Percentiles rank a stretch among this genome's conserved stretches.
Conservation (phyloP, 495 filamentous ascomycete species). For the Sporormia fimetaria region DNA sequence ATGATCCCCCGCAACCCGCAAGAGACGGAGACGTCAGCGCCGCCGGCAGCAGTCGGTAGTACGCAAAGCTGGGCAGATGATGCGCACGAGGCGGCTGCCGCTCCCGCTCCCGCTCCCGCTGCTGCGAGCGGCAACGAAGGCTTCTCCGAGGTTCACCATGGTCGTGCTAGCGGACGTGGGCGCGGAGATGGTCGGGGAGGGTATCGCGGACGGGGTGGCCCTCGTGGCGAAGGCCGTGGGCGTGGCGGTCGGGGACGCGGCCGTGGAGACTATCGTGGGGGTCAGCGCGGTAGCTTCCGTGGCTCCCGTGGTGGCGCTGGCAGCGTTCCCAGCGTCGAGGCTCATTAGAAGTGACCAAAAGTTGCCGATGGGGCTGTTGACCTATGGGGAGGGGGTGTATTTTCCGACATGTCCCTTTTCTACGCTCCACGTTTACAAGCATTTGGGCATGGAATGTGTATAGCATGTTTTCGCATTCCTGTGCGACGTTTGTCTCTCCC, state of each 20-base stretch:
- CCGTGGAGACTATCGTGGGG: constrained; percentile 22
- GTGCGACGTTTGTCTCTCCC: no score
- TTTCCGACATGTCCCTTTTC: no score
- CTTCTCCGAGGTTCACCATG: constrained; percentile 57
- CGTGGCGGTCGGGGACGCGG: constrained; percentile 23
- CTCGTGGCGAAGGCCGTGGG: constrained; percentile 17
- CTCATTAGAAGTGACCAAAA: constrained; percentile 1
- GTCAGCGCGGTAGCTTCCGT: constrained; percentile 40
- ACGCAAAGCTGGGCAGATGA: constrained; percentile 61
- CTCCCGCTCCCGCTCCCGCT: constrained; percentile 30
- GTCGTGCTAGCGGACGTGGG: constrained; percentile 31
- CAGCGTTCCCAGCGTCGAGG: no score
- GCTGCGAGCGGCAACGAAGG: constrained; percentile 43
- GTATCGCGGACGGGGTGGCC: constrained; percentile 40
- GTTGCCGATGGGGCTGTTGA: neutral
- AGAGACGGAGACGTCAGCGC: constrained; percentile 63
- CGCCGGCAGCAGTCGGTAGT: constrained; percentile 43
- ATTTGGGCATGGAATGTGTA: no score
- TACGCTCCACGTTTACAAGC: no score
- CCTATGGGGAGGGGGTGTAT: no score
- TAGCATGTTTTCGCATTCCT: no score
- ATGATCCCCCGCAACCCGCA: constrained; percentile 61
- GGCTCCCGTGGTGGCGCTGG: constrained; percentile 18
- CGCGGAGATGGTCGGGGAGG: constrained; percentile 25
- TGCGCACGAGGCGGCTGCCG: constrained; percentile 18